Evolutionary conservation across 768 basidiomycete species (phyloP), one percentile per base, ranked within the genome.

Genomic region (Kwoniella botswanensis): DNA sequence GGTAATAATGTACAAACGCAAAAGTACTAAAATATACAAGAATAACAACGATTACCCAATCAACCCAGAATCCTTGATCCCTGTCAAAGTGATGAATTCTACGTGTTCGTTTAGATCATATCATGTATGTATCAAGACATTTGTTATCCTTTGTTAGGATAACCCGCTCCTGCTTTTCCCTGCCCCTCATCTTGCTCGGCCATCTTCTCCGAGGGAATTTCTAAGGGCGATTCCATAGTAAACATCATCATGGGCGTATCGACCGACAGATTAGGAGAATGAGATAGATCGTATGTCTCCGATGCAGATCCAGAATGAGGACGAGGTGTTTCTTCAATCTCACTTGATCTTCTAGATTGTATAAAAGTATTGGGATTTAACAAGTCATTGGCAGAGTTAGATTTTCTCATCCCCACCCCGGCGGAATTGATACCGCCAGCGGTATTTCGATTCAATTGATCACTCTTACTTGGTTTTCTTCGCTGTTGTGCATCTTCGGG

Each of bases 241-340:
- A 68, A 68, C 15, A 68, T 35, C 63, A 69, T 63, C 60, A 61
- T 62, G 13, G 64, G 69, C 52, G 55, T 74, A 35, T 65, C 54
- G 3, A 43, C 59, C 21, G 10, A 43, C 41, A 60, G 5, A 22
- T 56, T 43, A 18, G 59, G 35, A 17, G 35, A 18, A 24, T 24
- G 35, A 24, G 18, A 18, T 43, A 13, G 18, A 17, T 60, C 15
- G 13, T 7, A 12, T 15, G 0, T 18, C 13, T 60, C 26, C 35
- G 35, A 35, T 35, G 35, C 35, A 35, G 35, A 35, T 6, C 26
- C 57, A 24, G 35, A 26, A 4, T 35, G 4, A 35, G 57, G 17
- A 35, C 4, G 24, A 53, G 52, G 15, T 13, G 54, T 53, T 15
- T 65, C 52, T 41, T 65, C 63, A 29, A 55, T 42, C 22, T 65